These are phyloP conservation scores for Debaryomyces nepalensis DNA, from an alignment of 1,139 yeast species.

Conservation along the genomic window DNA sequence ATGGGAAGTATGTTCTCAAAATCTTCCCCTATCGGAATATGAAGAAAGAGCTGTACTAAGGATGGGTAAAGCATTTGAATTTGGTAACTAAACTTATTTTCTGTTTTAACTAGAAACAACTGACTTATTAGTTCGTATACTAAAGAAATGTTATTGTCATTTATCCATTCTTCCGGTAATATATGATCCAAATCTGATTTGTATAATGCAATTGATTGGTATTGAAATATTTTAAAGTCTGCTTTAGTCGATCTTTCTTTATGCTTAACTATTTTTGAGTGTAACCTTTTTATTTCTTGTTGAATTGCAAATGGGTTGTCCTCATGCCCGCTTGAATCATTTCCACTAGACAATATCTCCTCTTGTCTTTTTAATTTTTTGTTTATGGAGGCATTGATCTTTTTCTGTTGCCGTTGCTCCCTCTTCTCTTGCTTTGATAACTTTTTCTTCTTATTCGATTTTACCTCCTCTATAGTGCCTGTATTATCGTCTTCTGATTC, in stretches of 20 bases:
- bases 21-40: slow-evolving; percentile 35
- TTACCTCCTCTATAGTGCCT: slow-evolving; percentile 13
- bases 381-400: slow-evolving; percentile 29
- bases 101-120: slow-evolving; percentile 21
- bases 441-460: slow-evolving; percentile 21
- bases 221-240: slow-evolving; percentile 41
- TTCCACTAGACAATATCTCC: slow-evolving; percentile 14
- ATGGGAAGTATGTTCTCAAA: slow-evolving; percentile 35
- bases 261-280: slow-evolving; percentile 22
- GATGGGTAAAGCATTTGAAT: slow-evolving; percentile 43
- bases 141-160: slow-evolving; percentile 70
- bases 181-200: slow-evolving; percentile 42
- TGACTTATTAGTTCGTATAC: slow-evolving; percentile 57
- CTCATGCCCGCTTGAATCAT: not conserved
- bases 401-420: slow-evolving; percentile 35
- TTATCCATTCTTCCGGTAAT: slow-evolving; percentile 69
- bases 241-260: slow-evolving; percentile 13
- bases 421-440: slow-evolving; percentile 35
- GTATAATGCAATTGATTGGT: slow-evolving; percentile 46
- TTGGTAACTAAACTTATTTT: slow-evolving; percentile 26
- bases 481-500: slow-evolving; percentile 16
- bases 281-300: slow-evolving; percentile 28
- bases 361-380: slow-evolving; percentile 25
- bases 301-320: slow-evolving; percentile 28
- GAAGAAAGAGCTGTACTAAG: slow-evolving; percentile 43